These are phyloP conservation scores for Coemansia sp. DNA, from an alignment of 192 early-diverging fungal species.

Conservation along the genomic window DNA sequence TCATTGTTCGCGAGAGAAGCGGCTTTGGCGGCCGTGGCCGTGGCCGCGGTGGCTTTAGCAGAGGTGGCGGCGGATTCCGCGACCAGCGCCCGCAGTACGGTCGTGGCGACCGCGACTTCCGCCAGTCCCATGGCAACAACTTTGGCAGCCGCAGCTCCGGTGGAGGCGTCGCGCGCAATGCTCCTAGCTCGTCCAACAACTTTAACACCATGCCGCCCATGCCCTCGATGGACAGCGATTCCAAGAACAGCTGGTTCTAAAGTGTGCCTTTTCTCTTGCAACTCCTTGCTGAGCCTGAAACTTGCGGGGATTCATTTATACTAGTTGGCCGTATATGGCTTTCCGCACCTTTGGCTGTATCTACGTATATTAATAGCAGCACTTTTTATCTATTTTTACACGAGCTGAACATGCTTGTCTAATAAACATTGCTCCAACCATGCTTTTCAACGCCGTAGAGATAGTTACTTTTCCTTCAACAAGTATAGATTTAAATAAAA, in stretches of 20 bases:
- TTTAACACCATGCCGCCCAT: conserved; percentile 25
- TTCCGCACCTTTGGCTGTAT: too few species aligned
- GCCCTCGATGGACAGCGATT: conserved; percentile 43
- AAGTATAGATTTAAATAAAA: too few species aligned
- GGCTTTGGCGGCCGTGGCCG: conserved; percentile 55
- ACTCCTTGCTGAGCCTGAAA: too few species aligned
- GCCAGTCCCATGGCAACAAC: conserved; percentile 17
- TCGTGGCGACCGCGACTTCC: conserved; percentile 41
- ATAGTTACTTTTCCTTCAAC: too few species aligned
- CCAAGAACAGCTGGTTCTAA: conserved; percentile 67
- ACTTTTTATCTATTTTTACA: too few species aligned
- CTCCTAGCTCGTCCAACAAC: conserved; percentile 8
- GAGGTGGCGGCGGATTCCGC: conserved; percentile 29
- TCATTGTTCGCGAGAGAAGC: conserved; percentile 62
- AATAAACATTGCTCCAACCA: too few species aligned
- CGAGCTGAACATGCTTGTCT: too few species aligned
- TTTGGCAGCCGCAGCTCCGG: neutral
- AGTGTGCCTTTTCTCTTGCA: too few species aligned
- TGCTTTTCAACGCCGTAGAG: too few species aligned
- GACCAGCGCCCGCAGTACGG: conserved; percentile 18
- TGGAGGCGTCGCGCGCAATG: conserved; percentile 15
- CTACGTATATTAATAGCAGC: too few species aligned
- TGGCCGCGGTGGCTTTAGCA: conserved; percentile 58
- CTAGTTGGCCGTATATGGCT: too few species aligned
- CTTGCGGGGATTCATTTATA: too few species aligned